Conservation (phyloP, 148 eudicot genomes). For the Cornus kousa region DNA sequence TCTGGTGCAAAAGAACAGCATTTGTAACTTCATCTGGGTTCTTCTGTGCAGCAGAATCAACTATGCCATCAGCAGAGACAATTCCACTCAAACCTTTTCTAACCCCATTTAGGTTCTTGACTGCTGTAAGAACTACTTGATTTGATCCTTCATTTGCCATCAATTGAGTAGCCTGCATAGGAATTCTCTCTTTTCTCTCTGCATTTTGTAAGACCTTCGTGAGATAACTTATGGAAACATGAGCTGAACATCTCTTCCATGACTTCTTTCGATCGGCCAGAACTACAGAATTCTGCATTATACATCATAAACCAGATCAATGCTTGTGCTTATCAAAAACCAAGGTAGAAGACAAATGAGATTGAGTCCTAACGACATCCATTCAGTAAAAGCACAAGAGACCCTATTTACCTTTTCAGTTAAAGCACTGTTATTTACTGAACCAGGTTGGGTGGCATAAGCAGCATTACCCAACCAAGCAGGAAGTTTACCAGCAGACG, state of each 20-base stretch:
- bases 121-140: constrained; percentile 12
- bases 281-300: constrained; percentile 32
- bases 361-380: neutral
- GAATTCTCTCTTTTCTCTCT: constrained; percentile 32
- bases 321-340: neutral
- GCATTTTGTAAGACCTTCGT: constrained; percentile 52
- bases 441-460: constrained; percentile 16
- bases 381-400: neutral
- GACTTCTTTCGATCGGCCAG: constrained; percentile 25
- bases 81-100: constrained; percentile 20
- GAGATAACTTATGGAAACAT: constrained; percentile 62
- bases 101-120: constrained; percentile 10
- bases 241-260: constrained; percentile 63
- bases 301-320: neutral
- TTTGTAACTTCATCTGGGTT: constrained; percentile 28
- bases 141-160: constrained; percentile 17
- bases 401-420: constrained; percentile 32
- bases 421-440: constrained; percentile 13
- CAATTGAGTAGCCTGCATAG: constrained; percentile 22
- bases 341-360: neutral
- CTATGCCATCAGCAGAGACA: constrained; percentile 14
- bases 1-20: constrained; percentile 26
- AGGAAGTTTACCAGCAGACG: constrained; percentile 27
- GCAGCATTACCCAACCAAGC: constrained; percentile 31
- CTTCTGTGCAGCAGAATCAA: constrained; percentile 24